phyloP scores from a whole-genome alignment of 2,329 filamentous ascomycete genomes.

The Gyromitra esculenta region DNA sequence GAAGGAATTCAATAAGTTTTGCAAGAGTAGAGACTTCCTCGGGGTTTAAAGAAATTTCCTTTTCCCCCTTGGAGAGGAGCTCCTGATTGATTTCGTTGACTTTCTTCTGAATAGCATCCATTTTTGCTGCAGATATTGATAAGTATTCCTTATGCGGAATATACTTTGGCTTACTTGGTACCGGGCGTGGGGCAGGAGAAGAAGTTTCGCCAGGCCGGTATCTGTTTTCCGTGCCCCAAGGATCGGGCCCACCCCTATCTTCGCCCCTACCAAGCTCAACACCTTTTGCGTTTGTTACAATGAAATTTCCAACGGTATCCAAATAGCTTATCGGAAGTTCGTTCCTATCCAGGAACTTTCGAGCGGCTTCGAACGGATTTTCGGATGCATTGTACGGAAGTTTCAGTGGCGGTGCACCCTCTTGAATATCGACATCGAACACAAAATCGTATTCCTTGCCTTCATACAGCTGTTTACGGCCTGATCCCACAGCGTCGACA shows the following conservation, averaged over 20 bases:
- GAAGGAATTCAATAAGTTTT: slow-evolving; percentile 50
- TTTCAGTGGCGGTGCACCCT: slow-evolving; percentile 90
- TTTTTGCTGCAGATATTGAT: slow-evolving; percentile 77
- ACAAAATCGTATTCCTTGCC: slow-evolving; percentile 95
- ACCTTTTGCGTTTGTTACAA: slow-evolving; percentile 86
- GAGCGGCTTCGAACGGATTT: slow-evolving; percentile 90
- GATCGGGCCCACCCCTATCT: slow-evolving; percentile 69
- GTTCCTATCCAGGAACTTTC: slow-evolving; percentile 89
- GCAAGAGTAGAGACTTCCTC: slow-evolving; percentile 72
- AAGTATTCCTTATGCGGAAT: slow-evolving; percentile 84
- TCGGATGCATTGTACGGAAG: slow-evolving; percentile 93
- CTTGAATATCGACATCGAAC: slow-evolving; percentile 95
- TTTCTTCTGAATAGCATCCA: slow-evolving; percentile 77
- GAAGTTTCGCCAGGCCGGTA: slow-evolving; percentile 74
- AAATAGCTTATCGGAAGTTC: slow-evolving; percentile 87
- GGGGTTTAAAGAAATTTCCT: slow-evolving; percentile 77
- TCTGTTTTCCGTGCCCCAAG: slow-evolving; percentile 79
- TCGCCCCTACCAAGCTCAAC: slow-evolving; percentile 73
- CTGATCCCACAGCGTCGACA: slow-evolving; percentile 86
- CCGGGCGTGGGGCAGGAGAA: slow-evolving; percentile 60
- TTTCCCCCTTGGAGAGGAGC: slow-evolving; percentile 75
- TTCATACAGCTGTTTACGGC: slow-evolving; percentile 78
- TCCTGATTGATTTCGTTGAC: slow-evolving; percentile 78
- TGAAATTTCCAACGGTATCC: slow-evolving; percentile 88
- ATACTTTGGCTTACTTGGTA: slow-evolving; percentile 66